phyloP scores from a whole-genome alignment of 305 asterid genomes.

The Fraxinus albicans region DNA sequence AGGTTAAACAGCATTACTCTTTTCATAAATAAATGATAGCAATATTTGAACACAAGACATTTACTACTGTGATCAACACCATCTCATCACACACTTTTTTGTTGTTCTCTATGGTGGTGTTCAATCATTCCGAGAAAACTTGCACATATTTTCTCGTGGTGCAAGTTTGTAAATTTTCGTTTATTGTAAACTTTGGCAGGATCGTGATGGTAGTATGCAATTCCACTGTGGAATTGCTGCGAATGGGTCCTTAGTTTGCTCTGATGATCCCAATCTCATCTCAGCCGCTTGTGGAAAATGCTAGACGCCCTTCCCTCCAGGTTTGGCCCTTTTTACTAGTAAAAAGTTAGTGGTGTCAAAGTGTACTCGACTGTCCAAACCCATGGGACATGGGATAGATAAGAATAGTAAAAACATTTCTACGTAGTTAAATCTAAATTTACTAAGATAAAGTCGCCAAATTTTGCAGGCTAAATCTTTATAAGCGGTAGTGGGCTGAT shows the following conservation, averaged over 20 bases:
- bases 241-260: conserved; percentile 64
- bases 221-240: conserved; percentile 72
- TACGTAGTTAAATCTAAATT: too few species aligned
- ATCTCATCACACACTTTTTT: neutral
- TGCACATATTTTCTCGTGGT: neutral
- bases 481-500: conserved; percentile 44
- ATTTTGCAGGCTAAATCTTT: conserved; percentile 59
- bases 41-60: neutral
- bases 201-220: conserved; percentile 58
- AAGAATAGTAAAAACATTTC: neutral
- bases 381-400: neutral
- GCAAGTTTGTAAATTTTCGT: neutral
- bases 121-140: neutral
- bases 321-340: conserved; percentile 18
- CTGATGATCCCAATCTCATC: conserved; percentile 55
- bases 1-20: too few species aligned
- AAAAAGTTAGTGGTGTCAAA: neutral
- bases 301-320: conserved; percentile 66
- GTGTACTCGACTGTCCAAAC: neutral
- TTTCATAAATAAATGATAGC: neutral
- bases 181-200: conserved; percentile 32
- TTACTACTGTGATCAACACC: neutral
- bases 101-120: neutral
- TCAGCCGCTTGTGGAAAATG: conserved; percentile 51
- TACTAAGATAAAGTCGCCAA: neutral